Evolutionary conservation across 192 early-diverging fungal genomes (phyloP), one percentile per base, ranked within the genome.

Genomic region (Coemansia erecta): DNA sequence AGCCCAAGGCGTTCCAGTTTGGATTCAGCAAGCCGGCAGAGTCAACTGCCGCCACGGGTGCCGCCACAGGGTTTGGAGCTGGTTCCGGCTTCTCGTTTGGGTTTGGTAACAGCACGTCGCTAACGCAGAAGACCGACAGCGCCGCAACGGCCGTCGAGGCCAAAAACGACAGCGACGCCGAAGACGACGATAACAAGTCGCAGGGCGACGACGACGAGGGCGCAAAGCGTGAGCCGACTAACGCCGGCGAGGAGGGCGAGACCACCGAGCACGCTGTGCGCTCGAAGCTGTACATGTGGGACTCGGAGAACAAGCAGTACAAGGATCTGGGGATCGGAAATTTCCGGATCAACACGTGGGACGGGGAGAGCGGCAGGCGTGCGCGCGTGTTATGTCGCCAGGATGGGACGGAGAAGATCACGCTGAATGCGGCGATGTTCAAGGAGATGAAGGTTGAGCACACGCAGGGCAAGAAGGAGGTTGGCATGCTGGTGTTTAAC

Each of bases 381-480:
- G 72, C 69, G 2, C 68, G 81, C 8, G 31, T 82, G 11, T 49
- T 82, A 48, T 82, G 81, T 64, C 75, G 81, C 39, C 81, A 82
- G 56, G 66, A 68, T 8, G 69, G 61, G 1, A 64, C 76, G 3
- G 69, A 75, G 37, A 74, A 60, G 60, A 57, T 82, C 24, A 79
- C 81, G 31, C 68, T 82, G 8, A 82, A 82, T 41, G 68, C 62
- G 33, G 62, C 75, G 33, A 56, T 79, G 60, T 82, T 82, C 60
- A 63, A 66, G 45, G 51, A 63, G 3, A 82, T 82, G 81, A 55
- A 51, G 9, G 43, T 73, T 42, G 72, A 71, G 35, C 44, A 60
- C 45, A 70, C 57, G 2, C 52, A 9, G 6, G 70, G 64, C 33
- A 73, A 82, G 53, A 71, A 72, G 65, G 64, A 68, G 12, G 59